Evolutionary conservation across 116 monocot species (phyloP).

Genomic region (Posidonia oceanica): DNA sequence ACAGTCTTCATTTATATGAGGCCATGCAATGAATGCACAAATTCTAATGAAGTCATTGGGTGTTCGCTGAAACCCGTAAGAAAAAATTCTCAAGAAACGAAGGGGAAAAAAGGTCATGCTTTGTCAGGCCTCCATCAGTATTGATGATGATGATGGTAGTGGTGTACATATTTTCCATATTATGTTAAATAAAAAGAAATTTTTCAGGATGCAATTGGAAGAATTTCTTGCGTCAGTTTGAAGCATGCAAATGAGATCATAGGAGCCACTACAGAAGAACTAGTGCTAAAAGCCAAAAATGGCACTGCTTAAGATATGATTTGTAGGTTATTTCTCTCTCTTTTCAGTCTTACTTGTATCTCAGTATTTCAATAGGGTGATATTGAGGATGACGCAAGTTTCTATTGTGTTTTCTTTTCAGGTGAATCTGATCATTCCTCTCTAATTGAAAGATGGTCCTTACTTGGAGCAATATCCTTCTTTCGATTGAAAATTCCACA

Average conservation of each 20-base stretch:
- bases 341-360: background rate
- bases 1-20: no score
- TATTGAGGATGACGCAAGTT: background rate
- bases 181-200: background rate
- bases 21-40: no score
- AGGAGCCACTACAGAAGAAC: conserved; percentile 75
- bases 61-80: background rate
- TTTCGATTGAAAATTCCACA: no score
- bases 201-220: conserved; percentile 55
- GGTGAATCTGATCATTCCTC: no score
- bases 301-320: background rate
- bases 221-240: conserved; percentile 41
- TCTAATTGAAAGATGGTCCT: no score
- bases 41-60: no score
- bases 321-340: no score
- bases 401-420: background rate
- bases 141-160: background rate
- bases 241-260: conserved; percentile 74
- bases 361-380: background rate
- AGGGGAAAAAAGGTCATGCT: background rate
- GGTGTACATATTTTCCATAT: background rate
- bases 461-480: no score
- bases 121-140: background rate
- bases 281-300: conserved; percentile 48
- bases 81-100: background rate